Conservation (phyloP, 177 flowering plant genomes). For the Vitis hybrid region DNA sequence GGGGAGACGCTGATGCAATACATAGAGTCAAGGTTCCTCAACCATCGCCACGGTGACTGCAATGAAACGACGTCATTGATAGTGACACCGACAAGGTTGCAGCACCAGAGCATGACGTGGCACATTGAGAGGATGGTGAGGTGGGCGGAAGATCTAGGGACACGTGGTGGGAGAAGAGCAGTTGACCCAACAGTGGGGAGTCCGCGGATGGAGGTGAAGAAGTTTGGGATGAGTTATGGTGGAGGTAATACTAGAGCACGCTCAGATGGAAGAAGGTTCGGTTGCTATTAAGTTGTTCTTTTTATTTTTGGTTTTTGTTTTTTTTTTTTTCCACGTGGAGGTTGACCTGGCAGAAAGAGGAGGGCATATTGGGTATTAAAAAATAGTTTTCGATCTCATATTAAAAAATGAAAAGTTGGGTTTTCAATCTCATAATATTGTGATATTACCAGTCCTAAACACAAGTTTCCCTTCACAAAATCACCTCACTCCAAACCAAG, state of each 20-base stretch:
- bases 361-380: too few relatives aligned
- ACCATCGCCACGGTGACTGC: conserved; percentile 35
- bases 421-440: too few relatives aligned
- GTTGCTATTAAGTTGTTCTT: too few relatives aligned
- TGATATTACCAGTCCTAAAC: too few relatives aligned
- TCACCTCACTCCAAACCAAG: too few relatives aligned
- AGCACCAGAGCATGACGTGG: conserved; percentile 62
- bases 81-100: conserved; percentile 43
- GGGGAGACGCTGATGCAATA: conserved; percentile 38
- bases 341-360: too few relatives aligned
- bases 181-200: conserved; percentile 55
- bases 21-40: conserved; percentile 49
- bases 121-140: conserved; percentile 59
- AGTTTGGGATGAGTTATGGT: conserved; percentile 54
- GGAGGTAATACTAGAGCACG: conserved; percentile 76
- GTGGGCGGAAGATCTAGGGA: conserved; percentile 64
- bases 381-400: too few relatives aligned
- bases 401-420: too few relatives aligned
- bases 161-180: conserved; percentile 37
- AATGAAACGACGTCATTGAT: conserved; percentile 32
- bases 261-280: conserved; percentile 78
- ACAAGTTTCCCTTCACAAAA: too few relatives aligned
- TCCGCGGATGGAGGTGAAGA: conserved; percentile 67
- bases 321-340: too few relatives aligned
- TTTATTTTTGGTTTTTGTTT: too few relatives aligned